Percentiles rank a stretch among this genome's conserved stretches.
Evolutionary conservation across 2,329 filamentous ascomycete genomes (phyloP).

Genomic region (Arthrinium puccinioides): DNA sequence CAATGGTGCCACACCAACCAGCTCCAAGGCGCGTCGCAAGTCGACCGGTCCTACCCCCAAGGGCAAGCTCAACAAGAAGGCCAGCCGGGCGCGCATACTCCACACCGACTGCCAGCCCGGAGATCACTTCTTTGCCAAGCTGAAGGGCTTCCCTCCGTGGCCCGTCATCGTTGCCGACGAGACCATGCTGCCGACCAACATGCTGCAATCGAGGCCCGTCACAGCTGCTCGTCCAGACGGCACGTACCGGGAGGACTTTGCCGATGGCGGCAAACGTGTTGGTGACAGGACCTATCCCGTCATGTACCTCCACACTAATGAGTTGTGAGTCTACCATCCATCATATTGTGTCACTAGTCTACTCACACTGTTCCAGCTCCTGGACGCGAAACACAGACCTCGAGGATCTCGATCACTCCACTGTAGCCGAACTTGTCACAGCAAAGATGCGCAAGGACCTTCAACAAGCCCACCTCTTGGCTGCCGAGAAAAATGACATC

Average conservation of each 20-base stretch:
- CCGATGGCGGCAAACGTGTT: constrained; percentile 78
- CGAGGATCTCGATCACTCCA: constrained; percentile 66
- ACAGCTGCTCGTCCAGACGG: constrained; percentile 77
- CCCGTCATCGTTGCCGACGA: constrained; percentile 92
- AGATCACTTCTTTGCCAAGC: constrained; percentile 83
- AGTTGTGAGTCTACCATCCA: constrained; percentile 70
- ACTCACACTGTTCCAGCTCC: constrained; percentile 47
- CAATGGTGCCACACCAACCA: constrained; percentile 10
- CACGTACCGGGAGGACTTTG: constrained; percentile 78
- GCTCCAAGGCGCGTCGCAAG: constrained; percentile 53
- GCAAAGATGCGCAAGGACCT: constrained; percentile 78
- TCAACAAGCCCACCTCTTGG: constrained; percentile 71
- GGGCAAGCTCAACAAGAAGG: constrained; percentile 77
- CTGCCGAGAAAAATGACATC: constrained; percentile 69
- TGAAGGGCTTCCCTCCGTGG: constrained; percentile 94
- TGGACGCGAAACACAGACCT: constrained; percentile 88
- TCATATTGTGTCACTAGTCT: not conserved
- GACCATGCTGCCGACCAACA: constrained; percentile 76
- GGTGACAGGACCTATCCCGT: constrained; percentile 84
- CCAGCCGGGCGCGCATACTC: constrained; percentile 63
- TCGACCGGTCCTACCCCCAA: constrained; percentile 62
- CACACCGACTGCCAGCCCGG: constrained; percentile 81
- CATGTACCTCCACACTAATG: constrained; percentile 92
- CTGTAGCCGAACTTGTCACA: constrained; percentile 60
- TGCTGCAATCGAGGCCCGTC: constrained; percentile 74